These are phyloP conservation scores for Penicillium sp. DNA, from an alignment of 2,329 filamentous ascomycete species.

Conservation along the genomic window DNA sequence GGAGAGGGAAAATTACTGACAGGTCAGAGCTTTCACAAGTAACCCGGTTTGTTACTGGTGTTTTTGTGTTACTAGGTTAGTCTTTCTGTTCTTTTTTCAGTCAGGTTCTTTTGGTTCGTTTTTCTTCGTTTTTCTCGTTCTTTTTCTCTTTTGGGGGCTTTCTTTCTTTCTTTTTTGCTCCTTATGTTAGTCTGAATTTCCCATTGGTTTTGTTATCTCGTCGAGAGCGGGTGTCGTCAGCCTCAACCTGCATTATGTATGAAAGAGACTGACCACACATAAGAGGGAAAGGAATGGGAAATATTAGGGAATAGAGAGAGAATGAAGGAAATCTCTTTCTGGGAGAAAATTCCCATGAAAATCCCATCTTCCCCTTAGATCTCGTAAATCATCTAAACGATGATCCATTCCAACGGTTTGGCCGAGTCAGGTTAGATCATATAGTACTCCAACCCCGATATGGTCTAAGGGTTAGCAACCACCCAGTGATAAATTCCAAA, in stretches of 20 bases:
- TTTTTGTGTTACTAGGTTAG: background rate
- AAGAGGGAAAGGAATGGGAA: background rate
- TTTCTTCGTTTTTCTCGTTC: background rate
- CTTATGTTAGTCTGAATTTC: background rate
- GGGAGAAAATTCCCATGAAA: slow-evolving; percentile 1
- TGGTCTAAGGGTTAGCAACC: background rate
- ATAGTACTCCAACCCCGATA: slow-evolving; percentile 17
- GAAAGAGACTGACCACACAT: background rate
- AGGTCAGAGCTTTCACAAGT: slow-evolving; percentile 4
- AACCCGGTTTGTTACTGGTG: background rate
- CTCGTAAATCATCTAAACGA: slow-evolving; percentile 13
- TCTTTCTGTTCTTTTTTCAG: background rate
- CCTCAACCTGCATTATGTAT: slow-evolving; percentile 4
- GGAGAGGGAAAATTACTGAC: slow-evolving; percentile 22
- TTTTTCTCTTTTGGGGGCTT: background rate
- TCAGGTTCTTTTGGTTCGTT: background rate
- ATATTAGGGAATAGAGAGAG: background rate
- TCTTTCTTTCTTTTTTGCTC: background rate
- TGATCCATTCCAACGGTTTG: slow-evolving; percentile 29
- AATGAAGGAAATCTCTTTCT: background rate
- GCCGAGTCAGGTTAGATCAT: slow-evolving; percentile 27
- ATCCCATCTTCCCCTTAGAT: background rate
- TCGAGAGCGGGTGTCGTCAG: slow-evolving; percentile 9
- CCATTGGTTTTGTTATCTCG: slow-evolving; percentile 11
- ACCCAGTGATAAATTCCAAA: background rate